Conservation (phyloP, 2,329 filamentous ascomycete species). For the Acrocalymma vagum region DNA sequence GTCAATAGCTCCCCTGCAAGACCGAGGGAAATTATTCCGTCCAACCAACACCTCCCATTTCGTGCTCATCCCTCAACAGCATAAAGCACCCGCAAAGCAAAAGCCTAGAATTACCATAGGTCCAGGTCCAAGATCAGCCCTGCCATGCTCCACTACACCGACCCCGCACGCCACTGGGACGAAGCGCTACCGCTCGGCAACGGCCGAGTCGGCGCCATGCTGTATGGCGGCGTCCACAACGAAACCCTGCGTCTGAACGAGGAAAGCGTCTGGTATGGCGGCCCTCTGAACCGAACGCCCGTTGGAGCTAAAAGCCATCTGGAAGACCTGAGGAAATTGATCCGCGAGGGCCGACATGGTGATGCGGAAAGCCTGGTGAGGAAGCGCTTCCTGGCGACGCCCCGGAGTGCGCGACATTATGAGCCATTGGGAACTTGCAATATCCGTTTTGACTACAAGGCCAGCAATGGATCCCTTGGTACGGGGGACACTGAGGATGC, state of each 20-base stretch:
- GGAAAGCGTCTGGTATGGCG: constrained; percentile 48
- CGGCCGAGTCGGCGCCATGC: constrained; percentile 57
- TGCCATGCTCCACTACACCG: constrained; percentile 15
- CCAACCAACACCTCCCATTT: constrained; percentile 15
- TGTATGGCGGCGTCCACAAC: constrained; percentile 54
- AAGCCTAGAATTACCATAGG: constrained; percentile 1
- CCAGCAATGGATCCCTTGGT: too few relatives aligned
- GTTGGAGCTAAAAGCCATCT: constrained; percentile 44
- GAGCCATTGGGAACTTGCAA: constrained; percentile 50
- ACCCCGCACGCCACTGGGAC: constrained; percentile 44
- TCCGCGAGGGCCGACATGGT: constrained; percentile 49
- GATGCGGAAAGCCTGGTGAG: constrained; percentile 54
- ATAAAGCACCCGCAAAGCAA: neutral
- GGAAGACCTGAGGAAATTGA: constrained; percentile 49
- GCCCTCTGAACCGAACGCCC: constrained; percentile 53
- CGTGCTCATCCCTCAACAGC: constrained; percentile 3
- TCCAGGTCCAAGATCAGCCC: constrained; percentile 1
- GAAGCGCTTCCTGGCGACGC: constrained; percentile 55
- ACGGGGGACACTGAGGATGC: too few relatives aligned
- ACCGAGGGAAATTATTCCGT: constrained; percentile 14
- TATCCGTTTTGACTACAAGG: constrained; percentile 15
- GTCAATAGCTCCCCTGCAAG: too few relatives aligned
- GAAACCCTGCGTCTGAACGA: constrained; percentile 59
- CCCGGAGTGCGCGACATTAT: constrained; percentile 58
- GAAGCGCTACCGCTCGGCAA: constrained; percentile 60